These are phyloP conservation scores for Colletotrichum somersetense DNA, from an alignment of 2,329 filamentous ascomycete species.

Conservation along the genomic window DNA sequence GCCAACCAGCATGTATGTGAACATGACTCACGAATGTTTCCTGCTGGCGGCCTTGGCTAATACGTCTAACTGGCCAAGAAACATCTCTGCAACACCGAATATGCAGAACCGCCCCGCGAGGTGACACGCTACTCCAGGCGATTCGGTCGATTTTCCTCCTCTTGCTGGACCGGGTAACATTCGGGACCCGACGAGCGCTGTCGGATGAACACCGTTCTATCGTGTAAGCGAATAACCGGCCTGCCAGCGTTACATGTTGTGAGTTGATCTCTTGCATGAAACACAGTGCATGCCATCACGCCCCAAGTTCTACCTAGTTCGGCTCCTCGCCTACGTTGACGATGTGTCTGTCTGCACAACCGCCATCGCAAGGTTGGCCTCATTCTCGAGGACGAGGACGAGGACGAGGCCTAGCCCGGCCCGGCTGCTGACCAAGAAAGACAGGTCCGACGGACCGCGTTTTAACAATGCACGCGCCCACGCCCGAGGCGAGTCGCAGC, in stretches of 20 bases:
- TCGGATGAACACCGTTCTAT: constrained; percentile 56
- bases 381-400: not conserved
- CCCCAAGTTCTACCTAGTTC: not conserved
- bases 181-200: constrained; percentile 54
- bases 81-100: constrained; percentile 57
- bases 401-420: too few species aligned
- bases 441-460: constrained; percentile 4
- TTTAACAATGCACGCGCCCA: not conserved
- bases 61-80: not conserved
- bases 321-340: not conserved
- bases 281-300: not conserved
- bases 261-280: not conserved
- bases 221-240: constrained; percentile 54
- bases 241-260: not conserved
- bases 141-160: constrained; percentile 50
- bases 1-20: constrained; percentile 49
- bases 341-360: not conserved
- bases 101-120: constrained; percentile 56
- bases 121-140: constrained; percentile 57
- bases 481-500: not conserved
- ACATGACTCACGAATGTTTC: not conserved
- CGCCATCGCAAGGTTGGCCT: not conserved
- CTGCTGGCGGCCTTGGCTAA: not conserved
- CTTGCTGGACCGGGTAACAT: constrained; percentile 53
- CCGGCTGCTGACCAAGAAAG: not conserved